Base-by-base conservation (phyloP, 1,284 basidiomycete genomes). In the Moesziomyces sp. region DNA sequence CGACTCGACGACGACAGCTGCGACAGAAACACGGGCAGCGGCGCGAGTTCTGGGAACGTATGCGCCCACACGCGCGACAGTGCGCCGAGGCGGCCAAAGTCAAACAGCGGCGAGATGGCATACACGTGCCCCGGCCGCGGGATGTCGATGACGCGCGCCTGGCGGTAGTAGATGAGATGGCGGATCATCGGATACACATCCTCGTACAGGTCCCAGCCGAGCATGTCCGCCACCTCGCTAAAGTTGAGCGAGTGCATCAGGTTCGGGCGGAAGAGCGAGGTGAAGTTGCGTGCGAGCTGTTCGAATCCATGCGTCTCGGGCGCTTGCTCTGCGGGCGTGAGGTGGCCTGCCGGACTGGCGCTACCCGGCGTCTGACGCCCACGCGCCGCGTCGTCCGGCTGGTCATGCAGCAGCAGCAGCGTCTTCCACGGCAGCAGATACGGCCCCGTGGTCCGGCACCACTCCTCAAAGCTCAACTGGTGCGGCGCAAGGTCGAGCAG, bases 351-450 rank as follows among this genome's bases (percentile, higher is more conserved):
- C 7, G 55, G 71, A 35, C 63, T 63, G 18, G 23, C 38, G 30
- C 47, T 57, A 21, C 61, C 67, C 2, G 54, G 30, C 18, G 46
- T 49, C 3, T 30, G 42, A 18, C 65, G 42, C 26, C 51, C 51
- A 23, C 65, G 48, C 14, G n/a, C 13, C 21, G 47, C 6, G 28
- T 71, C 62, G 5, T 75, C 69, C 5, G 52, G 43, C 5, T 66
- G 69, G 34, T 83, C 83, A 30, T 86, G 77, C 30, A 97, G 84
- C 23, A 94, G 87, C 6, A 97, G 85, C 19, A 97, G 84, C 30
- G 93, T 92, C 83, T 96, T 94, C 95, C 95, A 97, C 4, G 95
- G 94, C n/a, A 90, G 88, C 11, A 97, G 86, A 11, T 88, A 86
- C 7, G 91, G 91, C 1, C 92, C 86, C 69, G 59, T 83, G 19